These are phyloP conservation scores for Diaporthe velutina DNA, from an alignment of 2,329 filamentous ascomycete species.

Conservation along the genomic window DNA sequence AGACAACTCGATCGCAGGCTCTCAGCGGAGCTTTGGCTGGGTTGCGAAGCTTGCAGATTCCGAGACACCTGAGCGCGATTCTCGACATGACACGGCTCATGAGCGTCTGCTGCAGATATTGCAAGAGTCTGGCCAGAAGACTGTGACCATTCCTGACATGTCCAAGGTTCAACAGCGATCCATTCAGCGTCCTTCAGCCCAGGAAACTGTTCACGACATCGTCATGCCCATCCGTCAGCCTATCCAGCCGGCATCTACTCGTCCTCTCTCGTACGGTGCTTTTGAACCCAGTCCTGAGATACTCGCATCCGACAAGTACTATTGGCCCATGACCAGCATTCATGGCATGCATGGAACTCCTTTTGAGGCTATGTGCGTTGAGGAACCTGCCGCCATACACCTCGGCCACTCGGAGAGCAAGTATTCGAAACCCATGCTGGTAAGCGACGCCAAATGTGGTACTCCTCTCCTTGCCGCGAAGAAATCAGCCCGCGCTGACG, in stretches of 20 bases:
- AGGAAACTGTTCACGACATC: neutral
- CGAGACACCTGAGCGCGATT: neutral
- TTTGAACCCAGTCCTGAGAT: neutral
- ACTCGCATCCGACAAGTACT: neutral
- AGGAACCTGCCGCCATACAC: neutral
- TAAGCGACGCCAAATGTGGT: neutral
- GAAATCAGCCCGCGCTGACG: neutral
- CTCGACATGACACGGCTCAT: neutral
- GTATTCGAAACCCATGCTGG: slow-evolving; percentile 4
- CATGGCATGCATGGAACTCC: neutral
- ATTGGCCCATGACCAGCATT: slow-evolving; percentile 29
- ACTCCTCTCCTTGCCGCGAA: neutral
- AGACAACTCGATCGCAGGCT: neutral
- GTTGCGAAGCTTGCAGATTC: no score
- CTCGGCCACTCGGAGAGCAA: slow-evolving; percentile 1
- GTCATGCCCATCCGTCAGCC: slow-evolving; percentile 13
- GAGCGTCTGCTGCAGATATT: neutral
- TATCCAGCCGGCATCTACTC: neutral
- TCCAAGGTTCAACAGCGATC: neutral
- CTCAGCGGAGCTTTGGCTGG: neutral
- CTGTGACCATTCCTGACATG: neutral
- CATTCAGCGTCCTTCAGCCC: neutral
- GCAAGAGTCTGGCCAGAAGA: slow-evolving; percentile 6
- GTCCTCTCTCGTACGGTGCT: neutral
- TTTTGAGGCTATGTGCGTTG: neutral